Evolutionary conservation across 345 rosid species (phyloP).

Genomic region (Leavenworthia alabamica): DNA sequence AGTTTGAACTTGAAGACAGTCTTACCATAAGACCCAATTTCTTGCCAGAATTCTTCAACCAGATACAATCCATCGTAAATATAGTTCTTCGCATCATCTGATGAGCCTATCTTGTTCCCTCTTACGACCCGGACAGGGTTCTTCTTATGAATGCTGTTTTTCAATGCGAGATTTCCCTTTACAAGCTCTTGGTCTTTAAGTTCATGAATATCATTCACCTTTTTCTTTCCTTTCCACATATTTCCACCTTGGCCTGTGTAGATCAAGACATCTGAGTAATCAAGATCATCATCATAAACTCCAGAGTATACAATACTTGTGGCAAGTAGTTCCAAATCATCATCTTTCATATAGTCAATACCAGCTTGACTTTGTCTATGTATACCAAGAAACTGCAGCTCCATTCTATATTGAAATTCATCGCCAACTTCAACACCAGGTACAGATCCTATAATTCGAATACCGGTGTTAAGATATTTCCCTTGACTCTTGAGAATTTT

Average conservation of each 20-base stretch:
- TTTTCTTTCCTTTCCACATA: slow-evolving; percentile 31
- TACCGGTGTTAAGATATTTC: slow-evolving; percentile 33
- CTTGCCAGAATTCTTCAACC: slow-evolving; percentile 55
- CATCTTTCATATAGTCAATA: slow-evolving; percentile 54
- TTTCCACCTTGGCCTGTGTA: slow-evolving; percentile 80
- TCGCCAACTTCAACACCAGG: slow-evolving; percentile 86
- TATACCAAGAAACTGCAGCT: slow-evolving; percentile 63
- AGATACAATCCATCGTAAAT: slow-evolving; percentile 67
- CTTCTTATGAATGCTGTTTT: slow-evolving; percentile 38
- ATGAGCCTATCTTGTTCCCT: slow-evolving; percentile 37
- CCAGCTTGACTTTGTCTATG: slow-evolving; percentile 61
- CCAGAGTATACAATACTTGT: slow-evolving; percentile 68
- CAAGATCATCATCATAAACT: slow-evolving; percentile 55
- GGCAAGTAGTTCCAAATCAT: slow-evolving; percentile 34
- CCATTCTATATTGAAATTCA: slow-evolving; percentile 67
- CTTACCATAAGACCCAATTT: slow-evolving; percentile 55
- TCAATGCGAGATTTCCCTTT: slow-evolving; percentile 63
- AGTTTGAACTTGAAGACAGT: slow-evolving; percentile 58
- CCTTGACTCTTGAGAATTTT: slow-evolving; percentile 44
- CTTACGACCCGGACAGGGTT: slow-evolving; percentile 75
- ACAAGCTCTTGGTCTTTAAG: slow-evolving; percentile 77
- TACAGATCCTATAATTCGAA: slow-evolving; percentile 47
- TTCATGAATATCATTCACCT: no score
- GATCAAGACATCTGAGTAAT: slow-evolving; percentile 50
- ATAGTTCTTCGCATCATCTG: slow-evolving; percentile 43